A percentile compares a stretch with the other conserved stretches of the same genome.
These are phyloP conservation scores for Lasiodiplodia gonubiensis DNA, from an alignment of 2,329 filamentous ascomycete genomes.

Conservation along the genomic window DNA sequence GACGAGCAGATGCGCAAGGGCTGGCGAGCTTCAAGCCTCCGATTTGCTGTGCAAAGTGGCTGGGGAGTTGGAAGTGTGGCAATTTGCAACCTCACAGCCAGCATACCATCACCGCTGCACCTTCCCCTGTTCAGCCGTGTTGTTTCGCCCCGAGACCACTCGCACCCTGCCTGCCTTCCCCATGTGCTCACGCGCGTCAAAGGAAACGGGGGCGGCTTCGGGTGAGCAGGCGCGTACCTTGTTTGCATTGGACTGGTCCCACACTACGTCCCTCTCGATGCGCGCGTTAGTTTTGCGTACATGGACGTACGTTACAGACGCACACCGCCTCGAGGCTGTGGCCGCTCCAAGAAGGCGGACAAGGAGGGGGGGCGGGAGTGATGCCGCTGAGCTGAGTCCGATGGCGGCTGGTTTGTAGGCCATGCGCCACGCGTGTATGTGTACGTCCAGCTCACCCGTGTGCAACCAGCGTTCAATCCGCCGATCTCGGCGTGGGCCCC, in stretches of 20 bases:
- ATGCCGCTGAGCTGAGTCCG: not conserved
- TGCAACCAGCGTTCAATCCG: not conserved
- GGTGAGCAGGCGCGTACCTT: not conserved
- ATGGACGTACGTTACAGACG: not conserved
- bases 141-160: not conserved
- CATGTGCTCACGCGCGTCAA: not conserved
- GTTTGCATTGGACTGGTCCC: not conserved
- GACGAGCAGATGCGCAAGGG: not conserved
- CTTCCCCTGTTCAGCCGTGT: not conserved
- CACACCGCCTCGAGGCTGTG: slow-evolving; percentile 10
- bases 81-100: not conserved
- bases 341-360: not conserved
- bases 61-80: not conserved
- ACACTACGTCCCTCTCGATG: not conserved
- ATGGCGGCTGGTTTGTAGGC: not conserved
- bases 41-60: not conserved
- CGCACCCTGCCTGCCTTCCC: not conserved
- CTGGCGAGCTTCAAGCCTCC: not conserved
- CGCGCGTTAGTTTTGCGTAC: slow-evolving; percentile 17
- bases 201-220: not conserved
- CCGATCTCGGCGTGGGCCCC: slow-evolving; percentile 9
- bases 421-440: not conserved
- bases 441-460: not conserved
- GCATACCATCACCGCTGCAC: not conserved
- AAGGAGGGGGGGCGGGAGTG: not conserved